Conservation (phyloP, 176 grass and related monocot genomes). For the Aegilops speltoides region DNA sequence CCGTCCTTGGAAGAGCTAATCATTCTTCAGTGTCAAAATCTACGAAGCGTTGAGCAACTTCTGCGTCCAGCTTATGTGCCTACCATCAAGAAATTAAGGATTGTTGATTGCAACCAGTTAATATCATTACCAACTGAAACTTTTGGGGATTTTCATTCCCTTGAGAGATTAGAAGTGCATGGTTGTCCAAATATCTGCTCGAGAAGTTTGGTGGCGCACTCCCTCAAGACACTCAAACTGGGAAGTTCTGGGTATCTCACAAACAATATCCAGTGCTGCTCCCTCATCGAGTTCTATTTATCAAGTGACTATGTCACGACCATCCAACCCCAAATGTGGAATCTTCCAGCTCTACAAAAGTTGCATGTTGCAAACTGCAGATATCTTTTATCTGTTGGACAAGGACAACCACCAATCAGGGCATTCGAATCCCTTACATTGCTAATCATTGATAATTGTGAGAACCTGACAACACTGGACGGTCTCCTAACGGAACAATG, state of each 20-base stretch:
- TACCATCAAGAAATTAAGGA: neutral
- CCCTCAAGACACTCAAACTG: too few relatives aligned
- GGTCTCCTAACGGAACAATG: neutral
- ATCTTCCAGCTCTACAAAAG: too few relatives aligned
- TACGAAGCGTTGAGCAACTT: neutral
- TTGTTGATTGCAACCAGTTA: neutral
- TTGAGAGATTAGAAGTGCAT: neutral
- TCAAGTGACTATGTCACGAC: too few relatives aligned
- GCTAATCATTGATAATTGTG: too few relatives aligned
- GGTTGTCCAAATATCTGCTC: neutral
- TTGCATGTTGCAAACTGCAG: too few relatives aligned
- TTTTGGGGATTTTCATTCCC: neutral
- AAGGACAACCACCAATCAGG: too few relatives aligned
- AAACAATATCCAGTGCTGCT: too few relatives aligned
- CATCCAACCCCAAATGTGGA: too few relatives aligned
- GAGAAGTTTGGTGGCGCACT: neutral
- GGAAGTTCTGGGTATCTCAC: neutral
- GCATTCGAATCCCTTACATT: too few relatives aligned
- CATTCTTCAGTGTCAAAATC: neutral
- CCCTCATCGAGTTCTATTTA: too few relatives aligned
- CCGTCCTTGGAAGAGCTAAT: neutral
- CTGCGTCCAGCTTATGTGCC: neutral
- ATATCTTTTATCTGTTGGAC: too few relatives aligned
- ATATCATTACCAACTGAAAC: neutral
- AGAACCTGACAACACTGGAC: too few relatives aligned